phyloP scores from a whole-genome alignment of 2,329 filamentous ascomycete species.

The Boeremia exigua region DNA sequence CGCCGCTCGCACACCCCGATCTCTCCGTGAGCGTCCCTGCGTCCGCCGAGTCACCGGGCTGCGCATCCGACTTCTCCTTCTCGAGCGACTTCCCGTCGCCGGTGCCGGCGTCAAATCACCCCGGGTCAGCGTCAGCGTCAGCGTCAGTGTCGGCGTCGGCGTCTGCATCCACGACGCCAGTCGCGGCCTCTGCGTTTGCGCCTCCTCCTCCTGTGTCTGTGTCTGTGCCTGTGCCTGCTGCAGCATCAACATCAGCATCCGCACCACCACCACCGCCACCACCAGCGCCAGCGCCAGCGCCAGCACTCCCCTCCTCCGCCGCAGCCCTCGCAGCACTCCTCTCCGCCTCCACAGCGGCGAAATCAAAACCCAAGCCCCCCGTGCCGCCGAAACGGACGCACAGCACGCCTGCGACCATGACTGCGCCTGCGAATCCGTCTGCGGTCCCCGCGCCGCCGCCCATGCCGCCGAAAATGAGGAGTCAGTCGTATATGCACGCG shows the following conservation, averaged over 20 bases:
- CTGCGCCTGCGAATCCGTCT: neutral
- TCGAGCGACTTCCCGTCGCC: too few relatives aligned
- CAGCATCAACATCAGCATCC: neutral
- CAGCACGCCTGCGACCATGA: neutral
- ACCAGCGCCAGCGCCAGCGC: neutral
- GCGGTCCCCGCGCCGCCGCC: neutral
- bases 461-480: neutral
- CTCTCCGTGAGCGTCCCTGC: neutral
- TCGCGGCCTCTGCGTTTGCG: neutral
- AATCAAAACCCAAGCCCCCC: slow-evolving; percentile 1
- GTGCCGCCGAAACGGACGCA: neutral
- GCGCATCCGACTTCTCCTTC: too few relatives aligned
- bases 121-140: too few relatives aligned
- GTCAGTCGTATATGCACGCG: neutral
- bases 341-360: neutral
- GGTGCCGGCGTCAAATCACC: too few relatives aligned
- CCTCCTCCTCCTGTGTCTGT: neutral
- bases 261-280: neutral
- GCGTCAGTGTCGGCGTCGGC: neutral
- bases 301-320: neutral
- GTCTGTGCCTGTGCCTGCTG: neutral
- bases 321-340: neutral
- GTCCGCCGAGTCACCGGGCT: too few relatives aligned
- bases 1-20: neutral
- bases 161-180: neutral